Evolutionary conservation across 805 yeast species (phyloP).

Genomic region (Candida golubevii): DNA sequence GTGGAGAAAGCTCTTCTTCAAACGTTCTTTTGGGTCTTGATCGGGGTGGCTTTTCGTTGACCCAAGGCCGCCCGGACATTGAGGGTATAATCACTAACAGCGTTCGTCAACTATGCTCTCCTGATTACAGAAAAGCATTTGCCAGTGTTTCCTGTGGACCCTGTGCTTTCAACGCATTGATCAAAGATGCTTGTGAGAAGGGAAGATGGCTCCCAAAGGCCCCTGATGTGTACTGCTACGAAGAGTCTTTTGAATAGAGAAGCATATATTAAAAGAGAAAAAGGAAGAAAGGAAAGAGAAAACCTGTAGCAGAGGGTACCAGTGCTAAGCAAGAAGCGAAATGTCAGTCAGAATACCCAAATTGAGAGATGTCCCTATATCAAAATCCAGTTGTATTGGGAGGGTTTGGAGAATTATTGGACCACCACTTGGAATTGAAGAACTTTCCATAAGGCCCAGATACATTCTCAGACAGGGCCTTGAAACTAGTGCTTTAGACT

Average conservation of each 20-base stretch:
- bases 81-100: constrained; percentile 17
- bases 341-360: not conserved
- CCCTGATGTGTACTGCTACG: constrained; percentile 41
- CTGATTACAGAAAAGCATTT: constrained; percentile 21
- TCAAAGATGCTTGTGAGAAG: constrained; percentile 28
- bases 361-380: not conserved
- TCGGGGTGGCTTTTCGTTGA: constrained; percentile 4
- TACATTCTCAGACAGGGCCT: too few species aligned
- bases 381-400: too few species aligned
- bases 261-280: too few species aligned
- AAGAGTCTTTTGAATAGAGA: constrained; percentile 25
- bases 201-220: constrained; percentile 23
- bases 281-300: too few species aligned
- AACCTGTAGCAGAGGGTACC: too few species aligned
- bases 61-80: constrained; percentile 19
- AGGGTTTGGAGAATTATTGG: too few species aligned
- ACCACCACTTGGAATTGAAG: too few species aligned
- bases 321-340: not conserved
- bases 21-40: not conserved
- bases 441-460: too few species aligned
- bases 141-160: constrained; percentile 44
- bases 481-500: too few species aligned
- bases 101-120: constrained; percentile 10
- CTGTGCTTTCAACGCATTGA: constrained; percentile 23
- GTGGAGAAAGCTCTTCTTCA: not conserved